A percentile compares a stretch with the other conserved stretches of the same genome.
Conservation (phyloP, 495 filamentous ascomycete species). For the Penicillium turbatum region DNA sequence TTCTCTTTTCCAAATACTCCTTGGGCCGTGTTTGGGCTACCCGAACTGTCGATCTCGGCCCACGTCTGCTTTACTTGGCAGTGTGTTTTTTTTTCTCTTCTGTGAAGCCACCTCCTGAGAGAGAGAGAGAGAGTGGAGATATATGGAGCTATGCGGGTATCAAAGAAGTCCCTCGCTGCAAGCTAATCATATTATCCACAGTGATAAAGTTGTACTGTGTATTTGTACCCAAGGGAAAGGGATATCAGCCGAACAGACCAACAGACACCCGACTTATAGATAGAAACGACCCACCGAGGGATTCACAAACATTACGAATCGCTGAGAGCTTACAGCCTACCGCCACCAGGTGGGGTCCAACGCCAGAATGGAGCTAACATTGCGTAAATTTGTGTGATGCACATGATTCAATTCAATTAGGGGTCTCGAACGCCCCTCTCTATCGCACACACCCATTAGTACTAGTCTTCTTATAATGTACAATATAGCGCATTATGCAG, state of each 20-base stretch:
- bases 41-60: conserved; percentile 4
- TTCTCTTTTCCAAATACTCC: too few relatives aligned
- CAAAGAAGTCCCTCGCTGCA: background rate
- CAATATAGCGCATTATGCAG: too few relatives aligned
- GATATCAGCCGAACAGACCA: background rate
- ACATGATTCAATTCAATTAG: background rate
- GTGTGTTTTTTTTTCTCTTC: too few relatives aligned
- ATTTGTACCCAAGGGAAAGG: background rate
- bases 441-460: background rate
- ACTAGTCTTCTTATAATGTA: too few relatives aligned
- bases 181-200: background rate
- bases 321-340: conserved; percentile 7
- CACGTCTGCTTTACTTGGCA: background rate
- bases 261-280: conserved; percentile 11
- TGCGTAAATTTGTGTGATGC: background rate
- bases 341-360: conserved; percentile 15
- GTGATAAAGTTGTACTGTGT: too few relatives aligned
- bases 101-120: conserved; percentile 2
- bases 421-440: background rate
- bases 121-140: conserved; percentile 1
- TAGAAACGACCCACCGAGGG: conserved; percentile 17
- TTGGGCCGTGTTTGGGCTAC: background rate
- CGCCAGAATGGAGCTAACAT: background rate
- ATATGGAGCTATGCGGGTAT: background rate
- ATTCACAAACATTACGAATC: conserved; percentile 17